Evolutionary conservation across 495 filamentous ascomycete species (phyloP), one percentile per base, ranked within the genome.

Genomic region (Usnea hakonensis): DNA sequence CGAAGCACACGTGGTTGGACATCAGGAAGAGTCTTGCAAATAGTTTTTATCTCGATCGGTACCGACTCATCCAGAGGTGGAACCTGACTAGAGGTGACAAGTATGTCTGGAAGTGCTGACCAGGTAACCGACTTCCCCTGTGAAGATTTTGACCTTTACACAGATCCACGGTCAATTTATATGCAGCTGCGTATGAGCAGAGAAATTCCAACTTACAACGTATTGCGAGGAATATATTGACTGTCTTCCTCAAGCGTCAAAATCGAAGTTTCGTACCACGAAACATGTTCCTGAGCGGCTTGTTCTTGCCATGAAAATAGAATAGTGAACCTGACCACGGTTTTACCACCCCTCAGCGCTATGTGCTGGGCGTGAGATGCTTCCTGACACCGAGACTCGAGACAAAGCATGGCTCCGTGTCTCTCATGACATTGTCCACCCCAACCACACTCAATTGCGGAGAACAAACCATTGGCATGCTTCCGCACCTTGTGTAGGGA

Each of bases 401-500:
- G 56, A 23, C 33, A 28, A 9, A 57, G 26, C 56, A 58, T 58
- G 19, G 16, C 37, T 9, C n/a, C 11, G 38, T 58, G 16, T 44
- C 37, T 58, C 7, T 33, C 38, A 33, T 58, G 38, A 46, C 56
- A 58, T 4, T 28, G 11, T 2, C 32, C 23, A 58, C 16, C 17
- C 37, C 56, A 58, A 17, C 37, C 16, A 9, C 38, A 35, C 13
- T 11, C 13, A 43, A 58, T 32, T 30, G 56, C 56, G 23, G 23
- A 26, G 21, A 44, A 58, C 2, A 58, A 23, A 33, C 21, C 40
- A 28, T 58, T 58, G 7, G 40, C 26, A 43, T 58, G 56, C 38
- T 58, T 58, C 10, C 26, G 56, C 19, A 58, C 43, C 56, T n/a
- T n/a, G 13, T 58, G 16, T 26, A 58, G 43, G 21, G 56, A 44